phyloP scores from a whole-genome alignment of 1,139 yeast genomes.

The Geotrichum klebahnii region DNA sequence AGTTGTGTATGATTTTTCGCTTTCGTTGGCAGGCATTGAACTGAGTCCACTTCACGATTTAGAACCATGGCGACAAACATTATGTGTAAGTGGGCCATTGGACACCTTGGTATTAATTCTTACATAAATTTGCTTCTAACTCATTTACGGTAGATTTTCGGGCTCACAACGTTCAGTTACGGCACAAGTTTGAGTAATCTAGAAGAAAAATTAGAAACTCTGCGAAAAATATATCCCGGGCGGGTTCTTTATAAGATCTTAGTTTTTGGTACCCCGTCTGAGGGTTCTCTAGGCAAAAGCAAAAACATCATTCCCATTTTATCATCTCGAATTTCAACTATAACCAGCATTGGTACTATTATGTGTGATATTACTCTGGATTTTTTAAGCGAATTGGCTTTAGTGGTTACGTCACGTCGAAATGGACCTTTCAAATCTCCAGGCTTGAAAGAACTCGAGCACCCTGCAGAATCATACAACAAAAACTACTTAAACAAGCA shows the following conservation, averaged over 20 bases:
- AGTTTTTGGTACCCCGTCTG: slow-evolving; percentile 52
- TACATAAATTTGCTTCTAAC: slow-evolving; percentile 2
- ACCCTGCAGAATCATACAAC: slow-evolving; percentile 11
- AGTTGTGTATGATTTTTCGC: slow-evolving; percentile 54
- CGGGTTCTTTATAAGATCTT: slow-evolving; percentile 63
- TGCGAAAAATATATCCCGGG: slow-evolving; percentile 50
- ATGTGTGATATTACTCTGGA: slow-evolving; percentile 68
- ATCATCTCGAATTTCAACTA: slow-evolving; percentile 32
- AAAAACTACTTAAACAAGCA: slow-evolving; percentile 8
- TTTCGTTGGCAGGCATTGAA: slow-evolving; percentile 52
- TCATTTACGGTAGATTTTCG: slow-evolving; percentile 56
- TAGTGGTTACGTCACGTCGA: slow-evolving; percentile 48
- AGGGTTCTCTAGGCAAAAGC: slow-evolving; percentile 30
- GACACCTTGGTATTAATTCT: background rate
- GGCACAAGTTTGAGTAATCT: slow-evolving; percentile 35
- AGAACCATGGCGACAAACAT: slow-evolving; percentile 73
- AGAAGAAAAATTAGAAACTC: slow-evolving; percentile 36
- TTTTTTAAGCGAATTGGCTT: slow-evolving; percentile 60
- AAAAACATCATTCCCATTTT: slow-evolving; percentile 35
- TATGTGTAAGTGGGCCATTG: slow-evolving; percentile 26
- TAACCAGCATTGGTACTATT: slow-evolving; percentile 57
- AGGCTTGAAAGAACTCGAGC: slow-evolving; percentile 34
- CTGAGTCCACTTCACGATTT: slow-evolving; percentile 71
- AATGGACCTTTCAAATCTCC: slow-evolving; percentile 39
- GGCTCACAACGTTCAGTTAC: slow-evolving; percentile 50